Evolutionary conservation across 2,329 filamentous ascomycete genomes (phyloP).

Genomic region (Aspergillus piperis): DNA sequence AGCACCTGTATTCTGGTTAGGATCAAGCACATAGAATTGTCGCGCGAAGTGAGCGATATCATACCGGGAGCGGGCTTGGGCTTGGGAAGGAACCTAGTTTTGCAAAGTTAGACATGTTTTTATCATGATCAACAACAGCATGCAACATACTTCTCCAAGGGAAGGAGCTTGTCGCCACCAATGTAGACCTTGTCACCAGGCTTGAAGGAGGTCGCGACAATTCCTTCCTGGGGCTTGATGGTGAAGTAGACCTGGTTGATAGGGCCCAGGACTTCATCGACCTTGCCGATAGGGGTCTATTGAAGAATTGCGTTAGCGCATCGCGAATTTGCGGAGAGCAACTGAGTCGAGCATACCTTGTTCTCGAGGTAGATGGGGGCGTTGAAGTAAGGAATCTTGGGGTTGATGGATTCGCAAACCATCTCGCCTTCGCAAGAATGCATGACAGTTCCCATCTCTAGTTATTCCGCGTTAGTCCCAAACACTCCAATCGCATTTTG

Average conservation of each 20-base stretch:
- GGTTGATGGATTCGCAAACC: conserved; percentile 92
- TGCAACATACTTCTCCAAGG: conserved; percentile 72
- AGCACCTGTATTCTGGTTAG: conserved; percentile 56
- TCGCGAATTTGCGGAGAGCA: not conserved
- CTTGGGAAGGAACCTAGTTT: conserved; percentile 78
- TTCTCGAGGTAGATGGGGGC: conserved; percentile 98
- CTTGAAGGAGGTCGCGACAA: conserved; percentile 93
- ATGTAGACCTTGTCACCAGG: conserved; percentile 97
- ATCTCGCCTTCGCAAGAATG: conserved; percentile 97
- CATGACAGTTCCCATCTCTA: conserved; percentile 91
- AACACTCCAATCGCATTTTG: not conserved
- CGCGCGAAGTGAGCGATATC: conserved; percentile 10
- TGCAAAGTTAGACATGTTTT: conserved; percentile 17
- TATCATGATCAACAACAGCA: not conserved
- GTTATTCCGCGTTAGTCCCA: conserved; percentile 32
- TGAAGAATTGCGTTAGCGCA: conserved; percentile 19
- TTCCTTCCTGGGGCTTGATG: conserved; percentile 94
- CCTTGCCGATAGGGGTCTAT: conserved; percentile 85
- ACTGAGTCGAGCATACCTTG: conserved; percentile 61
- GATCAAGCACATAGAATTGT: conserved; percentile 5
- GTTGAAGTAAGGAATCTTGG: conserved; percentile 98
- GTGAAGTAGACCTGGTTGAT: conserved; percentile 99
- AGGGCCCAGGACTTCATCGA: conserved; percentile 95
- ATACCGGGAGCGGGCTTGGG: conserved; percentile 69
- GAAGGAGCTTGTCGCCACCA: conserved; percentile 88